Base-by-base conservation (phyloP, 116 monocot species). In the Dioscorea cayenensis region DNA sequence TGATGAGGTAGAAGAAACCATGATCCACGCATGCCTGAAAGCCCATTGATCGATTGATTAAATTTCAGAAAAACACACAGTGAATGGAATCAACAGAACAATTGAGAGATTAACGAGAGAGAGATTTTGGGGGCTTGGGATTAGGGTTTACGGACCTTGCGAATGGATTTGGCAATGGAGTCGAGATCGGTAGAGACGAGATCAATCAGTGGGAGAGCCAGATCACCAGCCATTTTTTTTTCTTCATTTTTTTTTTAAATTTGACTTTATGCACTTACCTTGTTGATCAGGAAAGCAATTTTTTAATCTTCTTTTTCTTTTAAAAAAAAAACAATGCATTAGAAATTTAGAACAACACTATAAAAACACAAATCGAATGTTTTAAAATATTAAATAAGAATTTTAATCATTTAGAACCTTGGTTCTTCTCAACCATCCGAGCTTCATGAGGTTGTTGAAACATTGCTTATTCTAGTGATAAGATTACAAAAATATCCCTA, bases 1-100 rank as follows among this genome's bases (percentile, higher is more conserved):
- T 92, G 28, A 82, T 75, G 25, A 92, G 37, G 76, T 96, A 96
- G 84, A 96, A 96, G 81, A 96, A 96, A 17, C 96, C 96, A 49
- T 79, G 64, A 5, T 96, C 96, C 73, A 90, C 43, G 60, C 96
- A 96, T 10, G 96, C 96, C 96, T 96, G 78, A 66, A 12, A 51
- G 1, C 5, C 5, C 55, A 61, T 28, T 43, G 43, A 43, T 43
- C 43, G 43, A 43, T 43, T 43, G 43, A 43, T 43, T 43, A 8
- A 43, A 43, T 7, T 9, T 43, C 43, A 43, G 10, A 37, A 60
- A 2, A 12, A 11, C 4, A 2, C 28, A 9, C 28, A 0, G 6
- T 69, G 6, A 36, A 20, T 58, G 5, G 9, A 13, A 8, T n/a
- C 13, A 21, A 20, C 7, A 10, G 23, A 27, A 23, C 62, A 62